Percentiles rank a stretch among this genome's conserved stretches.
Conservation (phyloP, 495 filamentous ascomycete species). For the Cercophora newfieldiana region DNA sequence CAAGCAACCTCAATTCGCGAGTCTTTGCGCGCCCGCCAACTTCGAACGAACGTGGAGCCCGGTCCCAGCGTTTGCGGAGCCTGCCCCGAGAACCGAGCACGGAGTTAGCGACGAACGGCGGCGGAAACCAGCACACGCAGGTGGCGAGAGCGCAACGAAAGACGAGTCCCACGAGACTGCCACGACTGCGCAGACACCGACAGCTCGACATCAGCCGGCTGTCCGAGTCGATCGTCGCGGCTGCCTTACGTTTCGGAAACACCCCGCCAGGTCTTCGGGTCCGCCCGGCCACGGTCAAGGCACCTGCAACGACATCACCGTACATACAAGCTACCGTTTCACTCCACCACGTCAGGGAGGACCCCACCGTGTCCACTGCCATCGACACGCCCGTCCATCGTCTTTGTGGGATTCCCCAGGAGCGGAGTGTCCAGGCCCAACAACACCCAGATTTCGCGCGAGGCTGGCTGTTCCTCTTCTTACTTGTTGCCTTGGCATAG, state of each 20-base stretch:
- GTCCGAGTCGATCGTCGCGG: background rate
- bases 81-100: no score
- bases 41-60: no score
- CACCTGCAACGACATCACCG: conserved; percentile 46
- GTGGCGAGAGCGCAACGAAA: background rate
- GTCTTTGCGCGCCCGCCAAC: no score
- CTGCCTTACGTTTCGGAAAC: background rate
- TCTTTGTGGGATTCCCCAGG: background rate
- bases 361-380: background rate
- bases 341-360: background rate
- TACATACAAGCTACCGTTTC: conserved; percentile 8
- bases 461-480: background rate
- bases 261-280: background rate
- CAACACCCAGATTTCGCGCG: background rate
- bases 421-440: background rate
- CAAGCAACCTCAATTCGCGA: no score
- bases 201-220: background rate
- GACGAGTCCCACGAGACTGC: background rate
- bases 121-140: background rate
- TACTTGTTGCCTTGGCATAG: background rate
- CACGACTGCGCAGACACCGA: background rate
- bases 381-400: background rate
- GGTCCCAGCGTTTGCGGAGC: no score
- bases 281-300: conserved; percentile 6
- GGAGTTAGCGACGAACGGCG: no score